phyloP scores from a whole-genome alignment of 139 green algal genomes.

The Axilococcus clingmanii region DNA sequence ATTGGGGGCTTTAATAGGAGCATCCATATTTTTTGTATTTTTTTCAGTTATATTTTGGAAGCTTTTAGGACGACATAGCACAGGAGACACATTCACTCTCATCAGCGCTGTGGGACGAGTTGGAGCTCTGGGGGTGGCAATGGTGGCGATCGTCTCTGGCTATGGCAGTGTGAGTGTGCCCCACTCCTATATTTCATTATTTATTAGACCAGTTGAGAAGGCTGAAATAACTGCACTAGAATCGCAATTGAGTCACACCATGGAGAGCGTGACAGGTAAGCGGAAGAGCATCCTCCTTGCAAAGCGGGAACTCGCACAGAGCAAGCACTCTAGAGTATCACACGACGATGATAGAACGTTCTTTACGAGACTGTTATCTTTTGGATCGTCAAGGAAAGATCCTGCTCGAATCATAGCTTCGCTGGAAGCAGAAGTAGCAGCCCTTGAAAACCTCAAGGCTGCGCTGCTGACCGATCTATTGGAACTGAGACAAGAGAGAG shows the following conservation, averaged over 20 bases:
- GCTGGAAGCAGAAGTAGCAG: slow-evolving; percentile 51
- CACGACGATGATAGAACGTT: background rate
- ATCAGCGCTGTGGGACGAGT: slow-evolving; percentile 68
- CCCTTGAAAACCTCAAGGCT: slow-evolving; percentile 41
- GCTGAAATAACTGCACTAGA: slow-evolving; percentile 71
- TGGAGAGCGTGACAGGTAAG: slow-evolving; percentile 52
- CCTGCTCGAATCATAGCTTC: slow-evolving; percentile 22
- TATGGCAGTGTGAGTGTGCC: slow-evolving; percentile 86
- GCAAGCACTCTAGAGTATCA: background rate
- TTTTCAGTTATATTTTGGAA: slow-evolving; percentile 1
- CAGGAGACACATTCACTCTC: background rate
- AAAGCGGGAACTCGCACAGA: slow-evolving; percentile 29
- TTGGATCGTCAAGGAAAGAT: slow-evolving; percentile 1
- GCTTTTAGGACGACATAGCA: too few relatives aligned
- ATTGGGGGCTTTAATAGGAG: slow-evolving; percentile 16
- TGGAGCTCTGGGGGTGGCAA: slow-evolving; percentile 78
- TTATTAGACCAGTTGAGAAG: slow-evolving; percentile 70
- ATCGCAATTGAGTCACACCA: slow-evolving; percentile 53
- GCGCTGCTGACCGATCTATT: slow-evolving; percentile 59
- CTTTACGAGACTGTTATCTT: background rate
- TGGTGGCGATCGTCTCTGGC: slow-evolving; percentile 87
- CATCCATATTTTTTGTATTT: background rate
- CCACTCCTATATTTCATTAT: slow-evolving; percentile 85
- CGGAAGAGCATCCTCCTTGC: slow-evolving; percentile 37
- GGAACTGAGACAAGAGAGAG: slow-evolving; percentile 58